A percentile compares a stretch with the other conserved stretches of the same genome.
Evolutionary conservation across 345 rosid genomes (phyloP).

Genomic region (Kernera saxatilis): DNA sequence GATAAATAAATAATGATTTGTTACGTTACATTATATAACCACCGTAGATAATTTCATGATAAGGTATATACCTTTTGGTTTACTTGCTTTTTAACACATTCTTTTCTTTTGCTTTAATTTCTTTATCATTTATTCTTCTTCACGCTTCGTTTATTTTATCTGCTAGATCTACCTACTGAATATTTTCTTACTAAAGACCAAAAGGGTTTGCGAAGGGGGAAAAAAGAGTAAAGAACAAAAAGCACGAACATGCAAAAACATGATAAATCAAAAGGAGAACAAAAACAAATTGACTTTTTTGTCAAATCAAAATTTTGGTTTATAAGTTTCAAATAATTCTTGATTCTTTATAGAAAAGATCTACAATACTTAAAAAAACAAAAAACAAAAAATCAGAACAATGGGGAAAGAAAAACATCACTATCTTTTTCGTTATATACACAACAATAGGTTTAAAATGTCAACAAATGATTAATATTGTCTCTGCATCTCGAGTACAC

Average conservation of each 20-base stretch:
- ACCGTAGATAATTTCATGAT: not conserved
- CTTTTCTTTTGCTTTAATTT: conserved; percentile 14
- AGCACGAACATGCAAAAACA: not conserved
- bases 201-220: not conserved
- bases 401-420: not conserved
- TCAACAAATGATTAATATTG: not conserved
- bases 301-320: not conserved
- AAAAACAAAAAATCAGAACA: not conserved
- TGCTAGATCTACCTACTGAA: not conserved
- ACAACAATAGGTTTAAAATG: conserved; percentile 8
- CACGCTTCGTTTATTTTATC: conserved; percentile 8
- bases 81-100: not conserved
- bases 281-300: not conserved
- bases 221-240: conserved; percentile 9
- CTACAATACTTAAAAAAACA: not conserved
- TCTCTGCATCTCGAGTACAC: not conserved
- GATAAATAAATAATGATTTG: not conserved
- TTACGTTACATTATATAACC: not conserved
- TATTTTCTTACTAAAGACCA: not conserved
- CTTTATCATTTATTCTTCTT: conserved; percentile 15
- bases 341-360: not conserved
- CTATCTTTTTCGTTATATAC: conserved; percentile 11
- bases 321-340: not conserved
- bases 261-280: not conserved
- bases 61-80: not conserved